Evolutionary conservation across 139 green algal genomes (phyloP).

Genomic region (Eudorina sp.): DNA sequence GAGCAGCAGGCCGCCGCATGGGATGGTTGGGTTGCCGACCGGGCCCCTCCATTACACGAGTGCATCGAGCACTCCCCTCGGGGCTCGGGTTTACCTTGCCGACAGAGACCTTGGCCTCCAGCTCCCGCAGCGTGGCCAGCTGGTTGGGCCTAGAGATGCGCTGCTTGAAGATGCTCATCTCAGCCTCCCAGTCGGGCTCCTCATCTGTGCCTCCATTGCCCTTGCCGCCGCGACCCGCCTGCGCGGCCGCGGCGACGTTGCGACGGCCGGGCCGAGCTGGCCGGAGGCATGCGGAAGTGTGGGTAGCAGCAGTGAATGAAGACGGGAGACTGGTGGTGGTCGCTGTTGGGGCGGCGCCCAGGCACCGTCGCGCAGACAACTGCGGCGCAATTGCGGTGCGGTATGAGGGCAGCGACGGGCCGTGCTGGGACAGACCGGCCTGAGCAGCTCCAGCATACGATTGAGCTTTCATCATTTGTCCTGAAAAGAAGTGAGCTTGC

Average conservation of each 20-base stretch:
- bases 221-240: not conserved
- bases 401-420: not conserved
- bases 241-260: not conserved
- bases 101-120: constrained; percentile 80
- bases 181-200: constrained; percentile 83
- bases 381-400: not conserved
- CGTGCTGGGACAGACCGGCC: not conserved
- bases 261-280: not conserved
- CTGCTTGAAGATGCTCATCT: constrained; percentile 90
- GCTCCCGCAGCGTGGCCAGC: constrained; percentile 83
- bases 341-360: not conserved
- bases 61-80: no score
- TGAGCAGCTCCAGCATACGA: not conserved
- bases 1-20: no score
- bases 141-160: constrained; percentile 81
- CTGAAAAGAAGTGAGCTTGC: no score
- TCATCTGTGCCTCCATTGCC: constrained; percentile 48
- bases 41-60: no score
- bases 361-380: not conserved
- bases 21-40: no score
- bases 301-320: not conserved
- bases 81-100: constrained; percentile 82
- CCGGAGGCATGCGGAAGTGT: not conserved
- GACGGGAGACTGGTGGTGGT: not conserved
- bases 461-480: not conserved